Evolutionary conservation across 2,329 filamentous ascomycete species (phyloP), one percentile per base, ranked within the genome.

Genomic region (Fusarium coicis): DNA sequence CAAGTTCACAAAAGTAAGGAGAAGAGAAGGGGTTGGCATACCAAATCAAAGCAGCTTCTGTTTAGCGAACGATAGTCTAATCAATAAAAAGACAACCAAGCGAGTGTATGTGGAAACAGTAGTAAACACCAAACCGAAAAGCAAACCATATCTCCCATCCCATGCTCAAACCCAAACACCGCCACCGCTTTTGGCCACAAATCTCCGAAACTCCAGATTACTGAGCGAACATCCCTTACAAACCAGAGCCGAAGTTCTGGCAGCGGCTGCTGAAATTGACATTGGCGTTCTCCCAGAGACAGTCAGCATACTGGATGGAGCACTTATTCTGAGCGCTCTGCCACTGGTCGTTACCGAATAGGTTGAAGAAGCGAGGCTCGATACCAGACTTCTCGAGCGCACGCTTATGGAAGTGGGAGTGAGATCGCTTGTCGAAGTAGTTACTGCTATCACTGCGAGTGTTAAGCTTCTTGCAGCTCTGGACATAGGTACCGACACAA

Each of bases 301-400:
- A 89, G 75, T 88, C 87, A 7, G 72, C 71, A 74, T 87, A 87
- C 81, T 89, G 87, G 26, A 81, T 79, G 65, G 82, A 79, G 78
- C 87, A 89, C 78, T 87, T 86, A 59, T 73, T 77, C 49, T 72
- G 69, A n/a, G 80, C 79, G 58, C 78, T 80, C 59, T 75, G 70
- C 60, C 78, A 78, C 58, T 75, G 74, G 43, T 82, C 81, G 71
- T 80, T 80, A 46, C 76, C 72, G 63, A 76, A 80, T 34, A 70
- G 52, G 67, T 76, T 78, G 66, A 73, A 66, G 66, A 67, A 79
- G 61, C 77, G 76, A 50, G 73, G 76, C 62, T 76, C 71, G 42
- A 77, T 66, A 10, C 76, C 76, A 5, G 66, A 62, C 64, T 74
- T 68, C 68, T 78, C 79, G 30, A 72, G 63, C 6, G 75, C 72